Percentiles rank a stretch among this genome's conserved stretches.
These are phyloP conservation scores for Fusarium sp. DNA, from an alignment of 2,329 filamentous ascomycete genomes.

Conservation along the genomic window DNA sequence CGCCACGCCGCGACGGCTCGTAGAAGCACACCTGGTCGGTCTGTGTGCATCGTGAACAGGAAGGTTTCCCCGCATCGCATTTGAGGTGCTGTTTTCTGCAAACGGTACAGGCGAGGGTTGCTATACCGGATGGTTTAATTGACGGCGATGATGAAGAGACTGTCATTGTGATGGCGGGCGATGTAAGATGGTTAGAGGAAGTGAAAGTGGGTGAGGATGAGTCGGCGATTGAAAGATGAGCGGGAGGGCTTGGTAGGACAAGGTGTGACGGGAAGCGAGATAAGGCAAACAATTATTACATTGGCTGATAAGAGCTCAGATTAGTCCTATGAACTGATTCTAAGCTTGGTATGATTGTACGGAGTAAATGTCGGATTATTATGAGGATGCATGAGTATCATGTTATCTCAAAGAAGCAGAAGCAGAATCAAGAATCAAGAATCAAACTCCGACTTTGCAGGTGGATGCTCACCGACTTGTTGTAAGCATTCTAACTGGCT, in stretches of 20 bases:
- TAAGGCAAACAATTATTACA: neutral
- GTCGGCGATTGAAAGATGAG: constrained; percentile 24
- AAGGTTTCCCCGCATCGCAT: constrained; percentile 38
- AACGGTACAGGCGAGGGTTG: constrained; percentile 34
- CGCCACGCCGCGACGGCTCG: constrained; percentile 40
- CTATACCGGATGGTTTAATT: constrained; percentile 23
- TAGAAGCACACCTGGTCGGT: constrained; percentile 26
- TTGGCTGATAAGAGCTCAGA: neutral
- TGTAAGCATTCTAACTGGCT: neutral
- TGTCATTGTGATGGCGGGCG: constrained; percentile 17
- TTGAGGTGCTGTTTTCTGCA: constrained; percentile 42
- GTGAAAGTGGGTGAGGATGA: constrained; percentile 1
- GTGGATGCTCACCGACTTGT: constrained; percentile 2
- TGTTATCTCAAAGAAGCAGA: neutral
- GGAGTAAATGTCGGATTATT: too few relatives aligned
- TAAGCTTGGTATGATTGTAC: neutral
- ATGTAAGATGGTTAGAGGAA: neutral
- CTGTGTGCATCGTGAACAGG: constrained; percentile 36
- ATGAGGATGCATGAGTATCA: neutral
- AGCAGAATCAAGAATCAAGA: neutral
- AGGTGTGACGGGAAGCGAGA: neutral
- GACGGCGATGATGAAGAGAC: constrained; percentile 8
- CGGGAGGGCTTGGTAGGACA: neutral
- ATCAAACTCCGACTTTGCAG: neutral
- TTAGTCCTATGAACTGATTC: neutral